Evolutionary conservation across 2,329 filamentous ascomycete species (phyloP), one percentile per base, ranked within the genome.

Genomic region (Gaeumannomyces tritici): DNA sequence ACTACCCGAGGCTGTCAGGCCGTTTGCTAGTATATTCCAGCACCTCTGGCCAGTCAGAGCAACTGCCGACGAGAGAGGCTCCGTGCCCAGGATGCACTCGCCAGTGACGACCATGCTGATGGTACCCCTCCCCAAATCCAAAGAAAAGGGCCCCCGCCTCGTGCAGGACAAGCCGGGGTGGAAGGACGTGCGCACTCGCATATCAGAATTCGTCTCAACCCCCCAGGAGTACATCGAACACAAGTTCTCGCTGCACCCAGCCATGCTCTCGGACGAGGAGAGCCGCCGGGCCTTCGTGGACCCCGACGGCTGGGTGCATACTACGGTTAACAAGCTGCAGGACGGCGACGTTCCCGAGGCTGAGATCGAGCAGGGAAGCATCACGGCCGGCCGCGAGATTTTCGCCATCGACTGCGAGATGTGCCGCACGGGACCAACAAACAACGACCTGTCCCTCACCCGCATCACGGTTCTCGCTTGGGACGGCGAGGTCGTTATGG

Each of bases 321-420:
- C 90, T 2, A 75, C 80, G 24, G 86, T 97, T 29, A 76, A 83
- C 55, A 80, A 74, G 55, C 75, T 91, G 9, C 83, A 87, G 58
- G 88, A 91, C 35, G 90, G 87, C 3, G 74, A 83, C 59, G 81
- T 89, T 8, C 85, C 88, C 2, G 89, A 92, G 60, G 73, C 75
- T 6, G 84, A 92, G 62, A 86, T 96, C 63, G 81, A 96, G 73
- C 78, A 87, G 67, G 93, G 92, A 62, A 93, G 91, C 73, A 78
- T 96, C 63, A 96, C 91, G 0, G 90, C 86, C 33, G 95, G 93
- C 47, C 85, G 91, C 65, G 83, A 88, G 51, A 78, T 97, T 13
- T 78, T 96, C 59, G 89, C 91, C 1, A 80, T 99, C 62, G 95
- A 99, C 73, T 99, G 95, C 75, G 95, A 99, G 75, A 99, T 99